phyloP scores from a whole-genome alignment of 208 protist genomes.

The Leishmania turanica region DNA sequence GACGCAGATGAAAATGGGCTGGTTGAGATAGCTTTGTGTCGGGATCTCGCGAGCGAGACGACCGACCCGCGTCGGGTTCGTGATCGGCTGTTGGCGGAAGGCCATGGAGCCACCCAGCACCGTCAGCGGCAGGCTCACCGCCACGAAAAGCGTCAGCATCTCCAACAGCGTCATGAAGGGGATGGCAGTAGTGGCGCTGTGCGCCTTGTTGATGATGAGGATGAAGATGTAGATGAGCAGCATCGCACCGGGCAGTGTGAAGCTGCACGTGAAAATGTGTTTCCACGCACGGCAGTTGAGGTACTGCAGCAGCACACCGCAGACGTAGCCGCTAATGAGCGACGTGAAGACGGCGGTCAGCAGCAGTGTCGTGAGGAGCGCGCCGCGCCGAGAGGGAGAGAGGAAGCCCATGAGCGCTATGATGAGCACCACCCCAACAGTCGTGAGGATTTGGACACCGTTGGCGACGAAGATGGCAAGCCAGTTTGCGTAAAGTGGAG shows the following conservation, averaged over 20 bases:
- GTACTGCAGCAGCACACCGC: slow-evolving; percentile 91
- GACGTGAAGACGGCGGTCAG: slow-evolving; percentile 81
- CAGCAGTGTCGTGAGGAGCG: slow-evolving; percentile 86
- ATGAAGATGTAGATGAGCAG: slow-evolving; percentile 68
- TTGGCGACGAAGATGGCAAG: slow-evolving; percentile 93
- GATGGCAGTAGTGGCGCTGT: slow-evolving; percentile 65
- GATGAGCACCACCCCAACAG: slow-evolving; percentile 76
- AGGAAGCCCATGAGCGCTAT: slow-evolving; percentile 96
- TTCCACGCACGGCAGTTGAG: slow-evolving; percentile 93
- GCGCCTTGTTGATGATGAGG: slow-evolving; percentile 61
- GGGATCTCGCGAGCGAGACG: slow-evolving; percentile 97
- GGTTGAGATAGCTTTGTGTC: slow-evolving; percentile 76
- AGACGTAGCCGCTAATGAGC: slow-evolving; percentile 92
- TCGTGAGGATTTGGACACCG: slow-evolving; percentile 94
- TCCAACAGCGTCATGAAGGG: slow-evolving; percentile 61
- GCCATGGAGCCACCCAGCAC: slow-evolving; percentile 96
- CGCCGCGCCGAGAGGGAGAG: slow-evolving; percentile 94
- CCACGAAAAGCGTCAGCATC: slow-evolving; percentile 85
- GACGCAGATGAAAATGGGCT: slow-evolving; percentile 46
- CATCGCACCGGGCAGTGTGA: slow-evolving; percentile 64
- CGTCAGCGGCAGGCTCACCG: slow-evolving; percentile 96
- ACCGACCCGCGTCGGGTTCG: slow-evolving; percentile 92
- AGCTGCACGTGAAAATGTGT: slow-evolving; percentile 83
- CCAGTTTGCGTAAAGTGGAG: slow-evolving; percentile 79
- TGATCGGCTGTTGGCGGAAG: slow-evolving; percentile 83